phyloP scores from a whole-genome alignment of 345 rosid species.

The Lumnitzera littorea region DNA sequence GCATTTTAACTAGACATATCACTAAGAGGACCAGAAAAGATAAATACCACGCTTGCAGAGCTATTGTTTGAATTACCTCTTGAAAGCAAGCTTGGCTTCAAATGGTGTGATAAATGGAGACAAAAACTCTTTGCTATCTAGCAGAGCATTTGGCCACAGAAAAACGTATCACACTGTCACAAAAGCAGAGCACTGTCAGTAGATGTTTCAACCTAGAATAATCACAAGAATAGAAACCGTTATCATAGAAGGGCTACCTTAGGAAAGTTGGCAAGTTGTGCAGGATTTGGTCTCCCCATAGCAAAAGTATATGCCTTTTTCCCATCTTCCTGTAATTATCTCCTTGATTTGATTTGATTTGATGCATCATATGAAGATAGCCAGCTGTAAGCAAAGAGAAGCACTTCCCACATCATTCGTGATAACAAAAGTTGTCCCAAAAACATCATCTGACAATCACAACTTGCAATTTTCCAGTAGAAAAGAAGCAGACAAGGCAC shows the following conservation, averaged over 20 bases:
- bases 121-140: conserved; percentile 89
- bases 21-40: not conserved
- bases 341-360: conserved; percentile 88
- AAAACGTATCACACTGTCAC: conserved; percentile 74
- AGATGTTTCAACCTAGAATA: conserved; percentile 5
- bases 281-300: conserved; percentile 92
- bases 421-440: not conserved
- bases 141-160: conserved; percentile 74
- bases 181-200: conserved; percentile 7
- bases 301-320: conserved; percentile 83
- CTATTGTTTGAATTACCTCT: conserved; percentile 35
- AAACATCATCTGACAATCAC: not conserved
- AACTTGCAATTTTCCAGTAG: too few relatives aligned
- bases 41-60: not conserved
- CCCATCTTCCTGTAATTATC: conserved; percentile 55
- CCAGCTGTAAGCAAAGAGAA: conserved; percentile 57
- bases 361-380: conserved; percentile 82
- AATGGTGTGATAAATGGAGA: conserved; percentile 91
- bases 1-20: too few relatives aligned
- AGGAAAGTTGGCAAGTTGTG: conserved; percentile 92
- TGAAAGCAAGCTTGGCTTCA: conserved; percentile 87
- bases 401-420: not conserved
- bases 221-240: not conserved
- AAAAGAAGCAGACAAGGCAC: too few relatives aligned
- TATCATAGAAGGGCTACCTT: conserved; percentile 39